Conservation (phyloP, 495 filamentous ascomycete genomes). For the Penicillium paradoxum region DNA sequence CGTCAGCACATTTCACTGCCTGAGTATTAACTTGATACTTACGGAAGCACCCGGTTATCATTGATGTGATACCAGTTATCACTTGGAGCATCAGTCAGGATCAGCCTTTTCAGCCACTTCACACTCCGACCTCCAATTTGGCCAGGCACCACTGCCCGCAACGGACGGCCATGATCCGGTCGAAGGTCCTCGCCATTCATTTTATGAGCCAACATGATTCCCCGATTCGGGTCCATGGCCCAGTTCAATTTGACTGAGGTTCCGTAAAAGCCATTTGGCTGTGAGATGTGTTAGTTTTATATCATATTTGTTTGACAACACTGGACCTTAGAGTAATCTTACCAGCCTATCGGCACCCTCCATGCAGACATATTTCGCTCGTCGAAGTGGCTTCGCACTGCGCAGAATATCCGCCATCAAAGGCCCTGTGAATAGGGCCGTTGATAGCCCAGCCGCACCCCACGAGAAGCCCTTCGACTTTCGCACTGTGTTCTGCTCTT, state of each 20-base stretch:
- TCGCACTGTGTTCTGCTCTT: constrained; percentile 88
- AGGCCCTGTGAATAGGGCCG: constrained; percentile 85
- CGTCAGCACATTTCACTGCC: not conserved
- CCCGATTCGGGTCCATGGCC: constrained; percentile 78
- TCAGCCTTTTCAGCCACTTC: constrained; percentile 87
- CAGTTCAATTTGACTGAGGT: constrained; percentile 86
- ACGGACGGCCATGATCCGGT: constrained; percentile 84
- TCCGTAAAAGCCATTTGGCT: constrained; percentile 88
- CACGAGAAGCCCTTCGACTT: constrained; percentile 97
- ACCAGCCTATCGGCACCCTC: constrained; percentile 84
- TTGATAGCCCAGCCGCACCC: constrained; percentile 87
- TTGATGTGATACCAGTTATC: constrained; percentile 98
- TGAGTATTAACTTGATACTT: constrained; percentile 6
- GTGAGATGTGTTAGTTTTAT: constrained; percentile 3
- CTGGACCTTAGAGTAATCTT: constrained; percentile 14
- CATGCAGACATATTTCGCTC: constrained; percentile 85
- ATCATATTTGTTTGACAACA: not conserved
- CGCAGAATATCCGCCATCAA: constrained; percentile 67
- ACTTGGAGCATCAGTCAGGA: constrained; percentile 72
- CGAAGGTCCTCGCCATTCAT: constrained; percentile 87
- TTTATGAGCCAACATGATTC: constrained; percentile 84
- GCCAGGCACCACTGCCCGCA: constrained; percentile 82
- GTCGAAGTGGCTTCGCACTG: constrained; percentile 61
- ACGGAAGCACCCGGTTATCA: constrained; percentile 86
- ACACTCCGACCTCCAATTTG: constrained; percentile 94